These are phyloP conservation scores for Termitomyces sp. DNA, from an alignment of 768 basidiomycete genomes.

Conservation along the genomic window DNA sequence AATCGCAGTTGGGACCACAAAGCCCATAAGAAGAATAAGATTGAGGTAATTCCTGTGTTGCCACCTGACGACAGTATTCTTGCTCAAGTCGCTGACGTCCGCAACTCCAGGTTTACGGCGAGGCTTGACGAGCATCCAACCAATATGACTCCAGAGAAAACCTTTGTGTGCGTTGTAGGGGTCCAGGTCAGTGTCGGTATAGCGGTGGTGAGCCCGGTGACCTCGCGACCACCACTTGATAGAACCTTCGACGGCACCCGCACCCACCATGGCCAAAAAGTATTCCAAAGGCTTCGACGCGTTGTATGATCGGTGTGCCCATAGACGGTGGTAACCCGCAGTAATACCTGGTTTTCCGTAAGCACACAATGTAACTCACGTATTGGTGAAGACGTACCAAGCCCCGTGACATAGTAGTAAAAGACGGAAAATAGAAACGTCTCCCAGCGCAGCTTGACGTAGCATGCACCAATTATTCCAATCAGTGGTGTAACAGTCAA, in stretches of 20 bases:
- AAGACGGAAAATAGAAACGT: slow-evolving; percentile 53
- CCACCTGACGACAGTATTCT: slow-evolving; percentile 78
- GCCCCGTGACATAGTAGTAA: slow-evolving; percentile 47
- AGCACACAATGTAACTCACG: neutral
- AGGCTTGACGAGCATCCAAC: slow-evolving; percentile 93
- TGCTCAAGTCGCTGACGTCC: slow-evolving; percentile 80
- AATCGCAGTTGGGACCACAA: slow-evolving; percentile 70
- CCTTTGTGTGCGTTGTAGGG: slow-evolving; percentile 93
- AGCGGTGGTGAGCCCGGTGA: slow-evolving; percentile 95
- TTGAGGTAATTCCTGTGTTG: slow-evolving; percentile 77
- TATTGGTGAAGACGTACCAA: slow-evolving; percentile 44
- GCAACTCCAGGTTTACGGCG: slow-evolving; percentile 85
- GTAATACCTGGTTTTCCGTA: slow-evolving; percentile 54
- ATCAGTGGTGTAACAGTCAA: slow-evolving; percentile 70
- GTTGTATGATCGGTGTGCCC: slow-evolving; percentile 96
- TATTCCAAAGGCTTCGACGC: slow-evolving; percentile 85
- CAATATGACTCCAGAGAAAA: slow-evolving; percentile 80
- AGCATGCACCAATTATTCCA: slow-evolving; percentile 65
- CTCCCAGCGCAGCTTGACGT: slow-evolving; percentile 61
- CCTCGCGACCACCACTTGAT: slow-evolving; percentile 99
- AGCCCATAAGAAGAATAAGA: slow-evolving; percentile 64
- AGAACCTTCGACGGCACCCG: slow-evolving; percentile 93
- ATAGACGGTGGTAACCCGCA: slow-evolving; percentile 94
- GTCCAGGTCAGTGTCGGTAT: slow-evolving; percentile 96
- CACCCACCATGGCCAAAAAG: slow-evolving; percentile 74